Evolutionary conservation across 179 eudicot species (phyloP), one percentile per base, ranked within the genome.

Genomic region (Heliamphora ciliata): DNA sequence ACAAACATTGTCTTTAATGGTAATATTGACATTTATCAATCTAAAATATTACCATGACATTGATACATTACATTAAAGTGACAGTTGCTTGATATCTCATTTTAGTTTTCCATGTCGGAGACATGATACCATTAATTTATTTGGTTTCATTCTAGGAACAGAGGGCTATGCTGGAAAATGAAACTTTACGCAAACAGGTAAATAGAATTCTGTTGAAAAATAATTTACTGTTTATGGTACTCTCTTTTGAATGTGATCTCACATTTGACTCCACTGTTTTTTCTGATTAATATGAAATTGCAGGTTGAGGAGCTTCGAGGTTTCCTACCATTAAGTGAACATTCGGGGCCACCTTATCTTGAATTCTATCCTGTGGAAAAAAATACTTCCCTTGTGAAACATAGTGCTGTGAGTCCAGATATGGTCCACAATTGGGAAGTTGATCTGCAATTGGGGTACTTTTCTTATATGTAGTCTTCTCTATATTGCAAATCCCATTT

Each of bases 291-390:
- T 78, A 48, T 69, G 77, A 78, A 10, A 79, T 0, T 76, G 70
- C 81, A 92, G 97, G 87, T 92, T 80, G 89, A 90, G 56, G 90
- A 91, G 83, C 93, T 91, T 64, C 90, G 80, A 68, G 88, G 86
- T n/a, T 70, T 77, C 52, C 56, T 65, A 68, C 87, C 87, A 10
- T 74, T 86, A 44, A 76, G 86, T 61, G 87, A 83, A 79, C 82
- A 60, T 6, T 76, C 82, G 2, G 83, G 81, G 15, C 88, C 86
- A 72, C 83, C 84, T 79, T 89, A 81, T 79, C 86, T 87, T 5
- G 89, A 88, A 67, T 79, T 78, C 78, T 82, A 83, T 67, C 83
- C 90, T 40, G 65, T 50, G 21, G 85, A 87, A 66, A 67, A 68
- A 15, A 87, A 84, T 76, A 70, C 65, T 51, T 84, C 85, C 17